Base-by-base conservation (phyloP, 2,329 filamentous ascomycete species). In the Knufia petricola region DNA sequence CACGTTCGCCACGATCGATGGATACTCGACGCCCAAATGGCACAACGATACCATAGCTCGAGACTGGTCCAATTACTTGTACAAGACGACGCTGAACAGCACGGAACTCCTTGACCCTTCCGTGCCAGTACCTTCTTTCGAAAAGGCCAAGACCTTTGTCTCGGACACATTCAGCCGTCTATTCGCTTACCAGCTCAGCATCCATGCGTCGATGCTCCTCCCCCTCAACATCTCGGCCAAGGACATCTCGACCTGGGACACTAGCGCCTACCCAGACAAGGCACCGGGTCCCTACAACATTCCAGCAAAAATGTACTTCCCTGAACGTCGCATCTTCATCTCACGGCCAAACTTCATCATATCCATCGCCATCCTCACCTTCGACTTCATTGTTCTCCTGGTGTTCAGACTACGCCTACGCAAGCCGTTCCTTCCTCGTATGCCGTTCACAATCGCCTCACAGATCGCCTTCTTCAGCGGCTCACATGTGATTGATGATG, bases 321-420 rank as follows among this genome's bases (percentile, higher is more conserved):
- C 10, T 4, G 9, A 17, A 17, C 37, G 17, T 21, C 37, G 37
- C 17, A 39, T 39, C 10, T 39, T 39, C 17, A 17, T 39, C 37
- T 39, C 37, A 13, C 37, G 4, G 21, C 39, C 39, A 7, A 42
- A 26, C 10, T 20, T 42, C 19, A 42, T 42, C n/a, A 28, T 63
- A 61, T 10, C 70, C 69, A 58, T 73, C 72, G 2, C 63, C 63
- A 34, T 74, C 78, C 1, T 72, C 76, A 17, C 76, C 76, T 52
- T 81, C 81, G 1, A 73, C 73, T 15, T 75, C 79, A 23, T 50
- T 58, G 4, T 57, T 62, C 24, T 50, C 52, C 12, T 51, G 49
- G 6, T 54, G 24, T 21, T 46, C 47, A 4, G 50, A 49, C 15
- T 36, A 43, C 15, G 47, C 48, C 45, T 56, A 58, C 17, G 44